These are phyloP conservation scores for Fistulinella cinereoalba DNA, from an alignment of 1,284 basidiomycete genomes.

Conservation along the genomic window DNA sequence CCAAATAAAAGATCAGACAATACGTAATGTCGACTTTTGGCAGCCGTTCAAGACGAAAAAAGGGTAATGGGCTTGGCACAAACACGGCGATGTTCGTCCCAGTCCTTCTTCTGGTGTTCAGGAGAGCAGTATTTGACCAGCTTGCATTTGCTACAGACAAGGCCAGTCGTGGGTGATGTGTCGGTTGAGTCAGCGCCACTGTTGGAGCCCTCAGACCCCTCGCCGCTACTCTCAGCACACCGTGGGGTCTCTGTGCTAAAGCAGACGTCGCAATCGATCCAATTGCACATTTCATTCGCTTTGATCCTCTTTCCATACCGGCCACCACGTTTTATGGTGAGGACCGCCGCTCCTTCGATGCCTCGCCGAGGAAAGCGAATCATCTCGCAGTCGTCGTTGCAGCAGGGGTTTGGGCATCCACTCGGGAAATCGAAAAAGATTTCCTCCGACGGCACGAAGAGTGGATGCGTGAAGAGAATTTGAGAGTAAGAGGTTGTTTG, in stretches of 20 bases:
- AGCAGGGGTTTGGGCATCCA: conserved; percentile 71
- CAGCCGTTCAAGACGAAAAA: conserved; percentile 5
- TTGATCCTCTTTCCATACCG: conserved; percentile 47
- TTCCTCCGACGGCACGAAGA: conserved; percentile 66
- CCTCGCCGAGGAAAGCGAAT: conserved; percentile 69
- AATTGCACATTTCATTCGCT: conserved; percentile 68
- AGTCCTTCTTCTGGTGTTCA: conserved; percentile 67
- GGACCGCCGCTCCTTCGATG: conserved; percentile 53
- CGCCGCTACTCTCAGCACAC: conserved; percentile 42
- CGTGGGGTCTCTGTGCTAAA: conserved; percentile 47
- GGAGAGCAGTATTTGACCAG: conserved; percentile 70
- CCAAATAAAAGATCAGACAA: too few species aligned
- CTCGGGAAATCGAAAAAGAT: conserved; percentile 73
- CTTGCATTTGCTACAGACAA: conserved; percentile 70
- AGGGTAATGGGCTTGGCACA: conserved; percentile 45
- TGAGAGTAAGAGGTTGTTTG: conserved; percentile 76
- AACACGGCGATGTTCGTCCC: conserved; percentile 68
- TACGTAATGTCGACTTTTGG: too few species aligned
- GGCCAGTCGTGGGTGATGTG: conserved; percentile 36
- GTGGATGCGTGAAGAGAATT: conserved; percentile 68
- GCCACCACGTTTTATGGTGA: conserved; percentile 55
- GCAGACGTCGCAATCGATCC: conserved; percentile 66
- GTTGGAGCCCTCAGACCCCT: conserved; percentile 52
- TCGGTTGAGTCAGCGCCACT: conserved; percentile 37
- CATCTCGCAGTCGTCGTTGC: conserved; percentile 76